Evolutionary conservation across 106 monocot species (phyloP).

Genomic region (Triglochin maritima): DNA sequence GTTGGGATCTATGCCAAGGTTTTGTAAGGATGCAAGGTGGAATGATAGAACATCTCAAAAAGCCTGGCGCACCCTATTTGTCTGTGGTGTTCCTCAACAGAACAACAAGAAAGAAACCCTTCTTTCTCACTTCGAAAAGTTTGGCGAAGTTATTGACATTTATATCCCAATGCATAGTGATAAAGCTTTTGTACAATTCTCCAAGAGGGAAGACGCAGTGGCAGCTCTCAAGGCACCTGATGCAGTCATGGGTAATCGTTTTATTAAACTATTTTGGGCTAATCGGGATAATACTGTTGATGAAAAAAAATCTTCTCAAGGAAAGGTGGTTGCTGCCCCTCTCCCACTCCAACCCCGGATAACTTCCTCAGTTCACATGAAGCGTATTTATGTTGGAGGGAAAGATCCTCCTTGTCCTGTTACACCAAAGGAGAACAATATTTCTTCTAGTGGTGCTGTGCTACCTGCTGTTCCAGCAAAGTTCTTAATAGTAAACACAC

Average conservation of each 20-base stretch:
- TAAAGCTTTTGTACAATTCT: conserved; percentile 94
- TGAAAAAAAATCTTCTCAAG: conserved; percentile 17
- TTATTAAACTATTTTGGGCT: conserved; percentile 96
- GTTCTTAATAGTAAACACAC: conserved; percentile 15
- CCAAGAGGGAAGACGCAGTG: conserved; percentile 88
- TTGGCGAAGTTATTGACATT: conserved; percentile 73
- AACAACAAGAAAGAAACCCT: conserved; percentile 50
- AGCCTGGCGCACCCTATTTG: conserved; percentile 77
- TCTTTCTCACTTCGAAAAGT: conserved; percentile 82
- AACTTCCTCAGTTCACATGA: conserved; percentile 8
- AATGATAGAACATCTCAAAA: conserved; percentile 39
- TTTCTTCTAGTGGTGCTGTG: conserved; percentile 13
- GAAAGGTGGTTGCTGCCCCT: conserved; percentile 5
- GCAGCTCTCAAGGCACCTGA: conserved; percentile 87
- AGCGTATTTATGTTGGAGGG: conserved; percentile 17
- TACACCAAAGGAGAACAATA: conserved; percentile 25
- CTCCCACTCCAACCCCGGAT: neutral
- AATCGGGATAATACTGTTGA: conserved; percentile 72
- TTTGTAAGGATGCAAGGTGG: conserved; percentile 21
- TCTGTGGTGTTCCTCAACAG: conserved; percentile 69
- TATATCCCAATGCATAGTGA: conserved; percentile 76
- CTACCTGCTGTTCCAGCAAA: conserved; percentile 14
- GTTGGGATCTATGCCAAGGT: conserved; percentile 11
- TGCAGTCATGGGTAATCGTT: conserved; percentile 98
- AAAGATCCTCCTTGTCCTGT: conserved; percentile 28